Percentiles rank a stretch among this genome's conserved stretches.
phyloP scores from a whole-genome alignment of 495 filamentous ascomycete species.

The Neurospora sp. region DNA sequence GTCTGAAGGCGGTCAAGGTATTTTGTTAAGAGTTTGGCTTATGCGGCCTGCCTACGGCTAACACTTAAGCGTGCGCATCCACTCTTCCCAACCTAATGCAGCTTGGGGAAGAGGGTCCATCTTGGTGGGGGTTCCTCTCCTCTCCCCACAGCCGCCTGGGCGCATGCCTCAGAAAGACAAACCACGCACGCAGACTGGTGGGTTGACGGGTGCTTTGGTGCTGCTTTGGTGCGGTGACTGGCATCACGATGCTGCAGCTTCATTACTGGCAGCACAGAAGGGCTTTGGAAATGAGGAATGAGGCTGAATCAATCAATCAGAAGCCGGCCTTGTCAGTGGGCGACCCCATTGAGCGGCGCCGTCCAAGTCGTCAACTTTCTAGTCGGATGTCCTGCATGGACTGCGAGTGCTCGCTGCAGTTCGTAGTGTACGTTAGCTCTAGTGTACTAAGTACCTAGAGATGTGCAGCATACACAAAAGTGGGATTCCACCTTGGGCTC shows the following conservation, averaged over 20 bases:
- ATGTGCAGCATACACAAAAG: neutral
- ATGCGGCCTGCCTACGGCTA: neutral
- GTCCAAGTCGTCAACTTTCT: neutral
- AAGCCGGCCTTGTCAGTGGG: conserved; percentile 6
- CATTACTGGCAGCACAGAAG: neutral
- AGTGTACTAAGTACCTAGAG: neutral
- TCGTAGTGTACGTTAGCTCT: neutral
- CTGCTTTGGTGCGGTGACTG: neutral
- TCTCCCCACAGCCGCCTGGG: neutral
- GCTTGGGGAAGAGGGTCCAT: neutral
- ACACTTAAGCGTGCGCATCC: neutral
- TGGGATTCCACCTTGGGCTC: neutral
- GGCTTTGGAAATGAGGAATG: conserved; percentile 11
- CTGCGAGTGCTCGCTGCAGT: neutral
- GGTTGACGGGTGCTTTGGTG: neutral
- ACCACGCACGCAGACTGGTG: neutral
- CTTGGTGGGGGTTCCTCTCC: neutral
- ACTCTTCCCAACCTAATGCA: neutral
- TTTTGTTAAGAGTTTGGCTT: neutral
- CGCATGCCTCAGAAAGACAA: neutral
- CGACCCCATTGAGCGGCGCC: conserved; percentile 3
- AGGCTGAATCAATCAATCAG: conserved; percentile 23
- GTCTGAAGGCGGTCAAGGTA: neutral
- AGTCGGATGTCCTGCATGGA: neutral
- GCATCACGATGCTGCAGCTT: neutral